Base-by-base conservation (phyloP, 306 rosid species). In the Corylus americana region DNA sequence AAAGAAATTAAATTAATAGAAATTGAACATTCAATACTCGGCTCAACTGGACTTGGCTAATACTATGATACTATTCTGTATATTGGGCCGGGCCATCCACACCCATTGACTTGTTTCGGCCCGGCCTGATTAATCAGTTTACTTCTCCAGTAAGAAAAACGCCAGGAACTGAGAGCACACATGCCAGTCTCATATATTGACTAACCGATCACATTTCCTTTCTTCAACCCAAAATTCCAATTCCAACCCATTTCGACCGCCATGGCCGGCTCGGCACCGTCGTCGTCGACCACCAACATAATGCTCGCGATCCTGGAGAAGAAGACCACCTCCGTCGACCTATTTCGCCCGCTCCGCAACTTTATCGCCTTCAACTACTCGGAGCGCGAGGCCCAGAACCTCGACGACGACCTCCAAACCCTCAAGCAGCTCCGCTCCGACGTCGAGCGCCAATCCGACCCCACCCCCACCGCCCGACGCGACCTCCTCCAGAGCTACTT, bases 381-480 rank as follows among this genome's bases (percentile, higher is more conserved):
- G n/a, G 99, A 95, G 55, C 97, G 98, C 71, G 98, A 95, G 44
- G 98, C 99, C 9, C 98, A 93, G 57, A 93, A 89, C 87, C 86
- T 91, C 58, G 99, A 95, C 49, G 98, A 95, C 81, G 99, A 95
- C 76, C 97, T 95, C 81, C 93, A 95, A 90, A 90, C 92, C 88
- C 92, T 95, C 2, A 95, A 91, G 70, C 91, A 91, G 51, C 84
- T 82, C 67, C 97, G 99, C 64, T 83, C 94, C 79, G 99, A 95
- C 59, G 0, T 95, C 58, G 98, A 95, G 71, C 97, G 97, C 76
- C 88, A 86, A 78, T 63, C 98, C 63, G 98, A 93, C 83, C 99
- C 99, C 0, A 90, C 98, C 1, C 92, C 88, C 66, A 74, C 98
- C 0, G 16, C 97, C 45, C 98, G 99, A 39, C 97, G 98, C 5